Base-by-base conservation (phyloP, 2,329 filamentous ascomycete species). In the Dryadomyces sulphureus region DNA sequence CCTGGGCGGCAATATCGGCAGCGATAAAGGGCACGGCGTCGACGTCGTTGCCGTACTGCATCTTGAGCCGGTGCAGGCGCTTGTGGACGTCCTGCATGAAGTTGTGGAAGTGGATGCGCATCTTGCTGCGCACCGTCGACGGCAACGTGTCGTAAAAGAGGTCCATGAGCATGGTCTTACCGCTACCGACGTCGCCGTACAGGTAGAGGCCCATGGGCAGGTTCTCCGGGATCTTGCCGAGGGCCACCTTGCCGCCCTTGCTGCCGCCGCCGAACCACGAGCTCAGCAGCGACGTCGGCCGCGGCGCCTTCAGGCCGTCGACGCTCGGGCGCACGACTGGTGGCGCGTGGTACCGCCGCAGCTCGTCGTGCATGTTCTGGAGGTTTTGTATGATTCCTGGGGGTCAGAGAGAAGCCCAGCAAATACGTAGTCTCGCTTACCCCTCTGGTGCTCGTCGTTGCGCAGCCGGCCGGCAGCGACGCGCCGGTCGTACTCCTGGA, bases 121-220 rank as follows among this genome's bases (percentile, higher is more conserved):
- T 93, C 67, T 94, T 95, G 27, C 79, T 77, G 48, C 71, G 74
- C 53, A 96, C 88, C 49, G 82, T 81, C 16, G 68, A 61, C 0
- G 92, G 92, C 20, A 96, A 68, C 0, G 90, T 95, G 53, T 96
- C 89, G 66, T 89, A 94, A 63, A 96, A 95, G 43, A 98, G 70
- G 60, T 98, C 90, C 92, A 98, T 98, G 59, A 98, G 71, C 92
- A 98, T 98, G 2, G 92, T 98, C 72, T 98, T 98, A 51, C 92
- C 92, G 56, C 87, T 93, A 36, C 92, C 92, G 2, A 98, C 92
- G 60, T 98, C 92, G 48, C 92, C 92, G 57, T 85, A 95, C 62
- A 98, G 82, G 63, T 98, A 98, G 27, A 98, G 65, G 0, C 92
- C 92, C 53, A 86, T 83, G 0, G 92, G 92, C 1, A 95, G 69